Base-by-base conservation (phyloP, 169 alveolate species). In the Plasmodium sp. region DNA sequence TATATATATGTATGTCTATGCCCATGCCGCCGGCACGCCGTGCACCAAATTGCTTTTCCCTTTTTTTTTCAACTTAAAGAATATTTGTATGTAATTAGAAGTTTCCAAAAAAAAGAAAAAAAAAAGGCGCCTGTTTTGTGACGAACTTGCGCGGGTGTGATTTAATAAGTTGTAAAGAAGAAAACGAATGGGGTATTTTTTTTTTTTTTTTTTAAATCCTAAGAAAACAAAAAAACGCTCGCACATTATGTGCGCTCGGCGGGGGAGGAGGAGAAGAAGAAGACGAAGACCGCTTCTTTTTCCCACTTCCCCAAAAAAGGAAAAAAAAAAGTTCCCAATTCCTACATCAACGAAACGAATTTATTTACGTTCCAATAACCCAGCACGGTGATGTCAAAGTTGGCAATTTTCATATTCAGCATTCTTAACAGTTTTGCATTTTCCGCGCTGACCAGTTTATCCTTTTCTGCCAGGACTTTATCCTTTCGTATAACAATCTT, bases 321-420 rank as follows among this genome's bases (percentile, higher is more conserved):
- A 73, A 75, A 84, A 84, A 43, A 56, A 22, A 56, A 6, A 41
- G 31, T 58, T n/a, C 10, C 36, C 3, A 12, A 79, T 45, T 67
- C 48, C 12, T 80, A 58, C 95, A 75, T 92, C 34, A 92, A 73
- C 1, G 95, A 82, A 81, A 73, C 48, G 45, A 92, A 92, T 22
- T 71, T 81, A 56, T 82, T 75, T 2, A 22, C 16, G 56, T 92
- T 48, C 95, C 95, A 92, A 45, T 92, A 92, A 6, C 86, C 95
- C 36, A 92, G 82, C 3, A 92, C 95, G 31, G 95, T 33, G 31
- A 92, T 92, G 43, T 92, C 95, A 92, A 92, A 92, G 22, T 71
- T 33, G 16, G 86, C 90, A 33, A 92, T 92, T 92, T 92, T 92
- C 95, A 81, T 92, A 92, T 92, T 92, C 39, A 92, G 51, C 95